phyloP scores from a whole-genome alignment of 106 monocot species.

The Apostasia ramifera region DNA sequence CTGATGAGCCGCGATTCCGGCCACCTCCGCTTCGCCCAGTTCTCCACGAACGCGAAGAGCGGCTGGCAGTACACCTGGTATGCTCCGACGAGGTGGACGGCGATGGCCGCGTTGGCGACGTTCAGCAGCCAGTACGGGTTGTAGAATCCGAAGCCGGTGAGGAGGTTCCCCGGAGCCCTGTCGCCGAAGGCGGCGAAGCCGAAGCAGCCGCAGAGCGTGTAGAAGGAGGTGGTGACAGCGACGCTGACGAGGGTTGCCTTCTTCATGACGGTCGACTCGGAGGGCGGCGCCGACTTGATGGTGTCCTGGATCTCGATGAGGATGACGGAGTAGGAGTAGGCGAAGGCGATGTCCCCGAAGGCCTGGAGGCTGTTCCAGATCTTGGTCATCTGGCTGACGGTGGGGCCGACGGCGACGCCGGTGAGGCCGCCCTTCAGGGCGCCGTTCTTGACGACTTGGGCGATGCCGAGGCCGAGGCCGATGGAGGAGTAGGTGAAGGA shows the following conservation, averaged over 20 bases:
- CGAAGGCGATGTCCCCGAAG: conserved; percentile 51
- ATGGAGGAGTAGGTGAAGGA: conserved; percentile 45
- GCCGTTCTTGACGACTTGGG: conserved; percentile 23
- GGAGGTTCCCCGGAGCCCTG: conserved; percentile 40
- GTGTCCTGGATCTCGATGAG: conserved; percentile 54
- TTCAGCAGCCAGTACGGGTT: conserved; percentile 79
- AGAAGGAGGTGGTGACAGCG: conserved; percentile 8
- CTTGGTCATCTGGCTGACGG: conserved; percentile 28
- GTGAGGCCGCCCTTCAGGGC: conserved; percentile 34
- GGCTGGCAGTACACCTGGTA: conserved; percentile 90
- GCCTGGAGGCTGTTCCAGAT: conserved; percentile 45
- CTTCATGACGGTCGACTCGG: conserved; percentile 16
- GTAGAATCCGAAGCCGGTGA: conserved; percentile 73
- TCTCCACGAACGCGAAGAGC: conserved; percentile 74
- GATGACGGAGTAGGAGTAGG: conserved; percentile 46
- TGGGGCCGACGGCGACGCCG: conserved; percentile 26
- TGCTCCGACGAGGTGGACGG: conserved; percentile 70
- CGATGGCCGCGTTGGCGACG: conserved; percentile 69
- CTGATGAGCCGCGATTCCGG: conserved; percentile 16
- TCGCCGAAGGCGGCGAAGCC: conserved; percentile 49
- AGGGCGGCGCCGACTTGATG: conserved; percentile 11
- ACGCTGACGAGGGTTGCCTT: conserved; percentile 30
- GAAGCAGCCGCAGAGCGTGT: conserved; percentile 12
- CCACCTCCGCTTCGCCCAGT: conserved; percentile 18
- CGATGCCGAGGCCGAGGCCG: conserved; percentile 38